phyloP scores from a whole-genome alignment of 257 asterid species.

The Solanum virginianum region DNA sequence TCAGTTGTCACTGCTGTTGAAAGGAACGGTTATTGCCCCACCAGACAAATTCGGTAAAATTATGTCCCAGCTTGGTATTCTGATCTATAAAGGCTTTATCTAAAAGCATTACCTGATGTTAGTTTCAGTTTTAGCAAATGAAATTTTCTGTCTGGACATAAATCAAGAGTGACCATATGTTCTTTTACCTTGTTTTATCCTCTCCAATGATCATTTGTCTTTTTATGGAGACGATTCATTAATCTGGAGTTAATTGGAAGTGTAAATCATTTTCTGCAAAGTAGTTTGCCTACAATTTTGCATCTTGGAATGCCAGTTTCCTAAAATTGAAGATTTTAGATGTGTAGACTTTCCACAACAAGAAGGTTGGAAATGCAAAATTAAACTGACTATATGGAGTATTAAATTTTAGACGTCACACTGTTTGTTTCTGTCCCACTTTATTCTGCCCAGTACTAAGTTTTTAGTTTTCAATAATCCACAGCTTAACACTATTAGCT shows the following conservation, averaged over 20 bases:
- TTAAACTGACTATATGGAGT: neutral
- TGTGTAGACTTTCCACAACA: neutral
- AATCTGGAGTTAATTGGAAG: neutral
- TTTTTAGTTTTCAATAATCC: neutral
- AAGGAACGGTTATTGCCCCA: slow-evolving; percentile 94
- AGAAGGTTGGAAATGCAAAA: neutral
- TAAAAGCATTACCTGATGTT: neutral
- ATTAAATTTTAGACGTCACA: neutral
- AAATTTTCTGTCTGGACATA: neutral
- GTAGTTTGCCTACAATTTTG: neutral
- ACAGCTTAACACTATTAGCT: neutral
- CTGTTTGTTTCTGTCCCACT: neutral
- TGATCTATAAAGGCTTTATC: neutral
- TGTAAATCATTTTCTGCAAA: neutral
- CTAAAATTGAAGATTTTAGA: neutral
- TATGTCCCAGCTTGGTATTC: neutral
- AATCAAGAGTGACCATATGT: neutral
- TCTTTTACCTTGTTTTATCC: neutral
- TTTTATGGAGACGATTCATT: neutral
- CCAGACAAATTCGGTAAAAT: slow-evolving; percentile 89
- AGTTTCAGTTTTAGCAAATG: neutral
- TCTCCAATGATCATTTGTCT: neutral
- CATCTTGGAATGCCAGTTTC: neutral
- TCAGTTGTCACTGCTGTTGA: slow-evolving; percentile 85
- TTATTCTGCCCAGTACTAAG: neutral